These are phyloP conservation scores for Aspergillus tanneri DNA, from an alignment of 2,329 filamentous ascomycete species.

Conservation along the genomic window DNA sequence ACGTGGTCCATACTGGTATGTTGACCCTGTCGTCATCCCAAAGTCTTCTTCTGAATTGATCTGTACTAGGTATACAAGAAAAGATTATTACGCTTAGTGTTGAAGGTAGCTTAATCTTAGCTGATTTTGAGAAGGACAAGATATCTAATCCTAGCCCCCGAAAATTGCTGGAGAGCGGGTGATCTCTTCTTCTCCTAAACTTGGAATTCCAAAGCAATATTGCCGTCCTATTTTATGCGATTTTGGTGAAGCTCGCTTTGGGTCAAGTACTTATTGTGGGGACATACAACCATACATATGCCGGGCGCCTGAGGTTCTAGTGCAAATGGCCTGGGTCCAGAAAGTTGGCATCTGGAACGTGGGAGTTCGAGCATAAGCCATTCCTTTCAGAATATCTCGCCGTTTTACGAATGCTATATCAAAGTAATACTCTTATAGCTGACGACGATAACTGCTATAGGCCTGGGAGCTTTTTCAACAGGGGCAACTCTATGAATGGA, in stretches of 20 bases:
- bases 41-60: background rate
- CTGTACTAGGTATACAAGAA: constrained; percentile 27
- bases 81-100: constrained; percentile 30
- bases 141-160: constrained; percentile 20
- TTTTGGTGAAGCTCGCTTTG: constrained; percentile 27
- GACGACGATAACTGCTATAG: constrained; percentile 15
- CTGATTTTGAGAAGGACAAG: constrained; percentile 26
- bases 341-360: constrained; percentile 32
- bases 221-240: constrained; percentile 29
- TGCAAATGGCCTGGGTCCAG: constrained; percentile 24
- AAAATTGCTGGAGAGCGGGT: constrained; percentile 23
- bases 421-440: too few relatives aligned
- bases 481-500: constrained; percentile 21
- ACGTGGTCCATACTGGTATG: constrained; percentile 27
- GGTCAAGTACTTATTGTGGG: constrained; percentile 6
- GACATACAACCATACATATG: constrained; percentile 26
- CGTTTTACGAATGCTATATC: background rate
- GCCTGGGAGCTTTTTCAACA: constrained; percentile 26
- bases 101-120: constrained; percentile 26
- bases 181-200: constrained; percentile 27
- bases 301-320: constrained; percentile 25
- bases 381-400: background rate
- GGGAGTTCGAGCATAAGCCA: constrained; percentile 18
- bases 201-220: constrained; percentile 22
- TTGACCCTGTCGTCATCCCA: background rate